Percentiles rank a stretch among this genome's conserved stretches.
These are phyloP conservation scores for Annulohypoxylon nitens DNA, from an alignment of 495 filamentous ascomycete species.

Conservation along the genomic window DNA sequence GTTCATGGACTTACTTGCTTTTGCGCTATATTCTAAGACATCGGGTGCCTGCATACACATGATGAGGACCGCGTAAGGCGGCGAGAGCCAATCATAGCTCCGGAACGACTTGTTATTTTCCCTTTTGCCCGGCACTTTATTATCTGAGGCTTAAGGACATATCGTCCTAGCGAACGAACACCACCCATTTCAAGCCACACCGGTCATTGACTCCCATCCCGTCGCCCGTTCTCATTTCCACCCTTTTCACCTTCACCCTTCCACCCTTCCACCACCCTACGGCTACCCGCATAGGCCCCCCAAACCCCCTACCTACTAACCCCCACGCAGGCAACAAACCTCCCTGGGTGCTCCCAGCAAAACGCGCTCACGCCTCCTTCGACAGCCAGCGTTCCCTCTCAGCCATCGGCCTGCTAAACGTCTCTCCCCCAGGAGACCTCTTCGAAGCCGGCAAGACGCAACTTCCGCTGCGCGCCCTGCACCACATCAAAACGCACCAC, in stretches of 20 bases:
- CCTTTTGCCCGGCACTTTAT: background rate
- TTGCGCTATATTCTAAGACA: constrained; percentile 13
- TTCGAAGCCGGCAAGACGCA: constrained; percentile 53
- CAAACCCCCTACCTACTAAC: background rate
- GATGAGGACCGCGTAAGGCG: background rate
- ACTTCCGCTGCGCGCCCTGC: constrained; percentile 73
- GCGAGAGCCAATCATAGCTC: background rate
- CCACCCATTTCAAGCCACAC: background rate
- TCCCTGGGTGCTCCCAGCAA: constrained; percentile 76
- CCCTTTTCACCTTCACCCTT: background rate
- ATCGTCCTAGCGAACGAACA: background rate
- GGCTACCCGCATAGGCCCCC: too few relatives aligned
- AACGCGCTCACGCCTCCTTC: constrained; percentile 68
- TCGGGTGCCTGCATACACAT: background rate
- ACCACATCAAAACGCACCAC: constrained; percentile 70
- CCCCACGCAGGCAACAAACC: constrained; percentile 73
- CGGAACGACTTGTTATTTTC: background rate
- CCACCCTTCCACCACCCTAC: too few relatives aligned
- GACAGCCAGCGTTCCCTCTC: constrained; percentile 68
- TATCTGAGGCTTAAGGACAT: background rate
- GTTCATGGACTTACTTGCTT: background rate
- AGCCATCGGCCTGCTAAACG: constrained; percentile 64
- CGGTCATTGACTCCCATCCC: background rate
- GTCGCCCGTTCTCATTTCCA: background rate
- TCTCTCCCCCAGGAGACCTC: constrained; percentile 57